phyloP scores from a whole-genome alignment of 352 stramenopile species.

The Pythium folliculosum region DNA sequence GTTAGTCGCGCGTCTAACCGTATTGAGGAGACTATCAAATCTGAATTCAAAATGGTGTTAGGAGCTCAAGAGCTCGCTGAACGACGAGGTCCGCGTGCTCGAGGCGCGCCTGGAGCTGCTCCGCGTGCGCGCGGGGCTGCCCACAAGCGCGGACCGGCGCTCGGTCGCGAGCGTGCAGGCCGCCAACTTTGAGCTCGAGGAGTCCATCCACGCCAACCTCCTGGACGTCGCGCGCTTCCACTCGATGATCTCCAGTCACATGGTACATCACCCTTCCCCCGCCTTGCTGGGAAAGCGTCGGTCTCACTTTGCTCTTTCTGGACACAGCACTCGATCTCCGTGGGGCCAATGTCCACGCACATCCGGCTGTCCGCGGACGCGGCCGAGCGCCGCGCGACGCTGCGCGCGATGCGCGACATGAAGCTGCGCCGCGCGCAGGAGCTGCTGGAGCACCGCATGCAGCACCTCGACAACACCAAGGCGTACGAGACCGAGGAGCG shows the following conservation, averaged over 20 bases:
- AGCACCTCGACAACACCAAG: slow-evolving; percentile 15
- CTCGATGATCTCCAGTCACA: slow-evolving; percentile 20
- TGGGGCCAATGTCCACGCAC: slow-evolving; percentile 13
- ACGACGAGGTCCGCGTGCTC: slow-evolving; percentile 25
- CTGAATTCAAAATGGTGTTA: background rate
- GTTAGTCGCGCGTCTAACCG: background rate
- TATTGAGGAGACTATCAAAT: background rate
- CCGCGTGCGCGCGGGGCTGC: slow-evolving; percentile 10
- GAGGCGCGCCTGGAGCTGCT: slow-evolving; percentile 26
- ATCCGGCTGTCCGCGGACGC: slow-evolving; percentile 22
- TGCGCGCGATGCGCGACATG: slow-evolving; percentile 17
- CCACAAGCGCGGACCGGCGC: slow-evolving; percentile 1
- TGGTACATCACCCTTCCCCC: background rate
- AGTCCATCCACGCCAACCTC: slow-evolving; percentile 24
- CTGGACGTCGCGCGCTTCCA: slow-evolving; percentile 17
- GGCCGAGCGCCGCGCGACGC: slow-evolving; percentile 14
- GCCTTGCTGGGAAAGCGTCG: no score
- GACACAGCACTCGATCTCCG: slow-evolving; percentile 8
- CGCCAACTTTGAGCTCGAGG: slow-evolving; percentile 19
- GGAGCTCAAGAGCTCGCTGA: slow-evolving; percentile 13
- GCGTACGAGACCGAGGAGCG: slow-evolving; percentile 17
- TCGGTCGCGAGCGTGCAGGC: slow-evolving; percentile 15
- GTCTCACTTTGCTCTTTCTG: background rate
- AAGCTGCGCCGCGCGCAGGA: slow-evolving; percentile 20
- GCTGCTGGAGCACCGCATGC: slow-evolving; percentile 15